Conservation (phyloP, 2,329 filamentous ascomycete species). For the Fusarium gaditjirri region DNA sequence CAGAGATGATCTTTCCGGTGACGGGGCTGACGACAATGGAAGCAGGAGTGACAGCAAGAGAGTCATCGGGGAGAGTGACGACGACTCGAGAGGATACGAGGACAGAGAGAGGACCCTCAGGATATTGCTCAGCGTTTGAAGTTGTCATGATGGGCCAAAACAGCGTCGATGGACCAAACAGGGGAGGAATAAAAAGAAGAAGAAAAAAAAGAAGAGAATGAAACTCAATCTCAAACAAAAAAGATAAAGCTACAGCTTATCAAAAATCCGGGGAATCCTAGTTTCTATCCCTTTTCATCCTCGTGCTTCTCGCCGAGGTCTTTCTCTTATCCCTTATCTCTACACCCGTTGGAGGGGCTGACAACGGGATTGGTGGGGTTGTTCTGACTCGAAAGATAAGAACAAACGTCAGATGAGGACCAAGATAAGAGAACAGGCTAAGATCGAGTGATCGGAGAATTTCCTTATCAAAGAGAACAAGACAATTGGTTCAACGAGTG, state of each 20-base stretch:
- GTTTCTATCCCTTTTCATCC: conserved; percentile 6
- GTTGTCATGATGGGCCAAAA: conserved; percentile 47
- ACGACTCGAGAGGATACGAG: conserved; percentile 87
- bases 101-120: conserved; percentile 68
- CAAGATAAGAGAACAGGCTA: conserved; percentile 19
- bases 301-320: neutral
- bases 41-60: conserved; percentile 76
- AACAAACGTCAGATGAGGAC: neutral
- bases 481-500: conserved; percentile 15
- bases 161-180: neutral
- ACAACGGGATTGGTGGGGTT: conserved; percentile 40
- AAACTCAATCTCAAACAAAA: conserved; percentile 7
- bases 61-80: conserved; percentile 74
- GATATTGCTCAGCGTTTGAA: conserved; percentile 28
- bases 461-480: conserved; percentile 13
- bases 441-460: conserved; percentile 10
- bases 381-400: conserved; percentile 36
- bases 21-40: conserved; percentile 81
- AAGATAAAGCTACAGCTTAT: conserved; percentile 13
- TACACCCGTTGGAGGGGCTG: conserved; percentile 15
- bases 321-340: conserved; percentile 40
- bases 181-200: conserved; percentile 10
- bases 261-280: conserved; percentile 25
- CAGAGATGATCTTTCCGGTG: conserved; percentile 85
- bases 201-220: conserved; percentile 4